phyloP scores from a whole-genome alignment of 768 basidiomycete species.

The Lactarius quietus region DNA sequence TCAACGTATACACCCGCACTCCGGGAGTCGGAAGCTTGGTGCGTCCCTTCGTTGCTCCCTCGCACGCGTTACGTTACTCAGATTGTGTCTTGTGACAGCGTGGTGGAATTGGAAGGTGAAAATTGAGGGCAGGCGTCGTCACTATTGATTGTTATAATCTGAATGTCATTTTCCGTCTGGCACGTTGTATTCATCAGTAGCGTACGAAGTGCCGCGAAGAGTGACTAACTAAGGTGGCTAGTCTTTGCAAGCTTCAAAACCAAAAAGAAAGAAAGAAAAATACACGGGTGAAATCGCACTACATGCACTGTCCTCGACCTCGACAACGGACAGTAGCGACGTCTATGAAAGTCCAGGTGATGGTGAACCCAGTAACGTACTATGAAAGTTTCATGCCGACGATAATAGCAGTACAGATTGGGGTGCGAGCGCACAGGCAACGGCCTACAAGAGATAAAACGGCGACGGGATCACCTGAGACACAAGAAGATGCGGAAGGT shows the following conservation, averaged over 20 bases:
- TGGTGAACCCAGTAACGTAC: neutral
- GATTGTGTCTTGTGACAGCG: neutral
- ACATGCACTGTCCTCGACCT: neutral
- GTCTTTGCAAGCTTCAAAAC: neutral
- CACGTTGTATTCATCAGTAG: constrained; percentile 7
- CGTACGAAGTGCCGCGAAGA: neutral
- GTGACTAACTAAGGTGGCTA: neutral
- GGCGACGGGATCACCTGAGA: neutral
- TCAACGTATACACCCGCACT: constrained; percentile 88
- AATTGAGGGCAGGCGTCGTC: neutral
- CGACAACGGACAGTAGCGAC: neutral
- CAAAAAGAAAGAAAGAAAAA: neutral
- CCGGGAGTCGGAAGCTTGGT: constrained; percentile 84
- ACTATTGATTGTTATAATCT: neutral
- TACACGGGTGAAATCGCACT: constrained; percentile 13
- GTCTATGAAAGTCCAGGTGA: constrained; percentile 1
- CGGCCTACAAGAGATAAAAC: neutral
- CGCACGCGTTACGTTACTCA: neutral
- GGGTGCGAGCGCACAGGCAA: neutral
- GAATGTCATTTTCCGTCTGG: neutral
- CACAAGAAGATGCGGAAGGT: neutral
- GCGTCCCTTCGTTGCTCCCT: constrained; percentile 16
- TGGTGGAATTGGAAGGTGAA: constrained; percentile 23
- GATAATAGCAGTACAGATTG: constrained; percentile 21
- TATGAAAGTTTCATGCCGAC: constrained; percentile 4